phyloP scores from a whole-genome alignment of 1,284 basidiomycete genomes.

The Ganoderma meredithae region DNA sequence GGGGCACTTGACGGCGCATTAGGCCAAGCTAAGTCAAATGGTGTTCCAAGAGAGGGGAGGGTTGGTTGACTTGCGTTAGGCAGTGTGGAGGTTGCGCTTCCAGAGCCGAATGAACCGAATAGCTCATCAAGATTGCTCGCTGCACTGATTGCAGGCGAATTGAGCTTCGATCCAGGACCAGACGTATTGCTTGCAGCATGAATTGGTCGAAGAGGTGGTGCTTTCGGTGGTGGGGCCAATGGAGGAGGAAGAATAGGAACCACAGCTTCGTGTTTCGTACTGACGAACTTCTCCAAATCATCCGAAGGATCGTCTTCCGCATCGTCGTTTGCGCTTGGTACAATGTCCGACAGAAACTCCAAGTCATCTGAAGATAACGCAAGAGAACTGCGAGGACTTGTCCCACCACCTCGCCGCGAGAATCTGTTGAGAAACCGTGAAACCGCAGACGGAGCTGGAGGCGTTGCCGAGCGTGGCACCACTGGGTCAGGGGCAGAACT shows the following conservation, averaged over 20 bases:
- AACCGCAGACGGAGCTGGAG: conserved; percentile 56
- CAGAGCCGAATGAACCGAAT: conserved; percentile 10
- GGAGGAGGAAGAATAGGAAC: conserved; percentile 53
- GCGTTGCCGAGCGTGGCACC: conserved; percentile 28
- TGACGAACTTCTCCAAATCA: conserved; percentile 35
- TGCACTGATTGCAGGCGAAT: not conserved
- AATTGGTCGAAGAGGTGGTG: conserved; percentile 22
- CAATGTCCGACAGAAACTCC: conserved; percentile 78
- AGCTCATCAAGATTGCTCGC: conserved; percentile 15
- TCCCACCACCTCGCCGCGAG: conserved; percentile 54
- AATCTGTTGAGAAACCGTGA: conserved; percentile 78
- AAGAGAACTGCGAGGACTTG: conserved; percentile 56
- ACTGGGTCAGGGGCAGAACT: conserved; percentile 36
- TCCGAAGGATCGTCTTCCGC: conserved; percentile 46
- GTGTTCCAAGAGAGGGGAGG: conserved; percentile 33
- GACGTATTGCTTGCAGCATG: conserved; percentile 14
- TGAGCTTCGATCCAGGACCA: not conserved
- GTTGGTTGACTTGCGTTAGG: conserved; percentile 10
- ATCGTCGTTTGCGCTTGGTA: conserved; percentile 59
- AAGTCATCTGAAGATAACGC: conserved; percentile 75
- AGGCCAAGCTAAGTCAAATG: conserved; percentile 33
- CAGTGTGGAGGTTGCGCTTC: conserved; percentile 10
- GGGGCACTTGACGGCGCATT: conserved; percentile 24
- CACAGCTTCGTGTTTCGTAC: conserved; percentile 50
- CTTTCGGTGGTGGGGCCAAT: conserved; percentile 26